These are phyloP conservation scores for Candida sojae DNA, from an alignment of 1,139 yeast species.

Conservation along the genomic window DNA sequence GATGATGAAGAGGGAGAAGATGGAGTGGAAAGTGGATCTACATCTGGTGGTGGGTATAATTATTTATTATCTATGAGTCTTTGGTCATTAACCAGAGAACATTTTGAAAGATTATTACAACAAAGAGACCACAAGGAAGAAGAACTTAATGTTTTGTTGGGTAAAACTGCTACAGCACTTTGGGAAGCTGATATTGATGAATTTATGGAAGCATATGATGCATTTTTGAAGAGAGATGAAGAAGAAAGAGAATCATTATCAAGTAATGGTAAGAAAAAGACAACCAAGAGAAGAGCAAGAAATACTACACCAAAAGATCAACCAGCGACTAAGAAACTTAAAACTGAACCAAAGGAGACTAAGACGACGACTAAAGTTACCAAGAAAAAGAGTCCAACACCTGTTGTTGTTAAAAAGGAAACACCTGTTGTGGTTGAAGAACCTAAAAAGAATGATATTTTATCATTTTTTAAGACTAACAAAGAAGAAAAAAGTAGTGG, in stretches of 20 bases:
- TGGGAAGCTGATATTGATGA: constrained; percentile 84
- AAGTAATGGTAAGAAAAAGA: constrained; percentile 29
- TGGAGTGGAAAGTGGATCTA: constrained; percentile 40
- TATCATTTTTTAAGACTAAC: constrained; percentile 13
- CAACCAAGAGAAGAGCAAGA: constrained; percentile 23
- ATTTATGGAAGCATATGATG: constrained; percentile 66
- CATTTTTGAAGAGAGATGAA: constrained; percentile 47
- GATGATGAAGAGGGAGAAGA: constrained; percentile 32
- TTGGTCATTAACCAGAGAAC: constrained; percentile 89
- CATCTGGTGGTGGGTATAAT: constrained; percentile 51
- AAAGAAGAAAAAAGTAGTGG: constrained; percentile 3
- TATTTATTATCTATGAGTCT: constrained; percentile 85
- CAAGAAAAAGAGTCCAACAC: not conserved
- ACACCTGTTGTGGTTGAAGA: constrained; percentile 13
- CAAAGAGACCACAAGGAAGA: constrained; percentile 74
- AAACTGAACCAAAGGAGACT: constrained; percentile 9
- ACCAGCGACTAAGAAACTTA: constrained; percentile 15
- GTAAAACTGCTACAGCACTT: constrained; percentile 78
- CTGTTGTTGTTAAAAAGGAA: constrained; percentile 10
- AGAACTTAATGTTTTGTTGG: constrained; percentile 68
- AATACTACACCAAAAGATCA: constrained; percentile 14
- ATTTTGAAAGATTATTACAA: constrained; percentile 74
- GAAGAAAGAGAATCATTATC: constrained; percentile 32
- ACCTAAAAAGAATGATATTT: constrained; percentile 11
- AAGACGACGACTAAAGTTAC: constrained; percentile 8